Evolutionary conservation across 495 filamentous ascomycete genomes (phyloP).

Genomic region (Collariella sp.): DNA sequence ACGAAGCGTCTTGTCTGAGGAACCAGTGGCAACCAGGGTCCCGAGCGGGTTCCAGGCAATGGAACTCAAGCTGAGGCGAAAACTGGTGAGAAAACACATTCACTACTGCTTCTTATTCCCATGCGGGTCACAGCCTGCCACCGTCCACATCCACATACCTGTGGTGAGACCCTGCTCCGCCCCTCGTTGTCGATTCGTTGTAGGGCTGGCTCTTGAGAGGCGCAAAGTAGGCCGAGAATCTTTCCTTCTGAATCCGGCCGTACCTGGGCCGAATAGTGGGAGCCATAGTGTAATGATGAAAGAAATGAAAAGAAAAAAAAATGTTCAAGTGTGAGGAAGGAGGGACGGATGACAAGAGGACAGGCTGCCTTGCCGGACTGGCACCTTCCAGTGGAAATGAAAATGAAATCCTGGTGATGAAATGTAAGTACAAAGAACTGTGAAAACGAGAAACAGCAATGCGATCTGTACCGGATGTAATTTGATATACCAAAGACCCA

Average conservation of each 20-base stretch:
- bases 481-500: too few species aligned
- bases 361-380: too few species aligned
- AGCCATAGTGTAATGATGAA: slow-evolving; percentile 35
- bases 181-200: slow-evolving; percentile 39
- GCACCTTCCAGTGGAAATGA: too few species aligned
- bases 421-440: too few species aligned
- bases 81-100: background rate
- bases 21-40: slow-evolving; percentile 77
- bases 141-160: slow-evolving; percentile 5
- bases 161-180: slow-evolving; percentile 13
- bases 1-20: slow-evolving; percentile 69
- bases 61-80: slow-evolving; percentile 43
- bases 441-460: too few species aligned
- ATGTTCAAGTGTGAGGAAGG: background rate
- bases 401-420: too few species aligned
- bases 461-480: too few species aligned
- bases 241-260: slow-evolving; percentile 50
- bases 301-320: background rate
- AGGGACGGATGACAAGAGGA: background rate
- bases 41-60: slow-evolving; percentile 88
- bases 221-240: slow-evolving; percentile 50
- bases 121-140: too few species aligned
- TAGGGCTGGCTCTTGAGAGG: slow-evolving; percentile 54
- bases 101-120: background rate
- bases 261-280: slow-evolving; percentile 42